Conservation (phyloP, 306 rosid species). For the Heteromeles arbutifolia region DNA sequence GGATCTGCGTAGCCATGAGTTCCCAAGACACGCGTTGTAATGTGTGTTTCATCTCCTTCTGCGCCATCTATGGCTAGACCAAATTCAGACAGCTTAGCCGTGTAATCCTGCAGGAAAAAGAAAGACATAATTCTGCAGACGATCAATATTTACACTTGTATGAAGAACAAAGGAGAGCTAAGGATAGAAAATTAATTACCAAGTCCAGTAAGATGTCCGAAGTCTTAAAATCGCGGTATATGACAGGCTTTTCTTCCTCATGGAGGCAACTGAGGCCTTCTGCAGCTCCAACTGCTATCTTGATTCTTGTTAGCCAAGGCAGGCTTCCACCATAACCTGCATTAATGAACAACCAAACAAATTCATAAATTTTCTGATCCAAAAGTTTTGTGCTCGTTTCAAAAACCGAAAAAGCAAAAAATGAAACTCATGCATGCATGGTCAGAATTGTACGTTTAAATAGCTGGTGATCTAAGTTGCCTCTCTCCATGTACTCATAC, state of each 20-base stretch:
- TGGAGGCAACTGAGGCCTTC: conserved; percentile 84
- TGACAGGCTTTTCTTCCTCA: conserved; percentile 76
- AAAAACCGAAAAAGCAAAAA: background rate
- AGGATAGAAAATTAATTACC: conserved; percentile 19
- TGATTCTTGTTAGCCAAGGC: conserved; percentile 86
- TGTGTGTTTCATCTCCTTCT: conserved; percentile 57
- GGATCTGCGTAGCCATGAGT: conserved; percentile 95
- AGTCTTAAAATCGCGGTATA: conserved; percentile 81
- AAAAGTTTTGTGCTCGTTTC: background rate
- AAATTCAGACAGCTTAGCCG: conserved; percentile 81
- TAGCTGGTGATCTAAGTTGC: conserved; percentile 61
- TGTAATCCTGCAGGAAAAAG: conserved; percentile 46
- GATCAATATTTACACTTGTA: background rate
- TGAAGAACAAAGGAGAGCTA: background rate
- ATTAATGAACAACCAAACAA: conserved; percentile 10
- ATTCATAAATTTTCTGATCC: background rate
- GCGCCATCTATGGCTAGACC: conserved; percentile 87
- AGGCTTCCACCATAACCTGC: conserved; percentile 69
- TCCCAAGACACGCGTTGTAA: conserved; percentile 72
- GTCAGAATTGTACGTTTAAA: conserved; percentile 43
- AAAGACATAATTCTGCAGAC: background rate
- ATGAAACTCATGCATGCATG: background rate
- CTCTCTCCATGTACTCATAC: conserved; percentile 74
- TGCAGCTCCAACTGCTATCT: conserved; percentile 84
- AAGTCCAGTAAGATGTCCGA: conserved; percentile 72